Conservation (phyloP, 1,284 basidiomycete species). For the Xerocomus minutiporus region DNA sequence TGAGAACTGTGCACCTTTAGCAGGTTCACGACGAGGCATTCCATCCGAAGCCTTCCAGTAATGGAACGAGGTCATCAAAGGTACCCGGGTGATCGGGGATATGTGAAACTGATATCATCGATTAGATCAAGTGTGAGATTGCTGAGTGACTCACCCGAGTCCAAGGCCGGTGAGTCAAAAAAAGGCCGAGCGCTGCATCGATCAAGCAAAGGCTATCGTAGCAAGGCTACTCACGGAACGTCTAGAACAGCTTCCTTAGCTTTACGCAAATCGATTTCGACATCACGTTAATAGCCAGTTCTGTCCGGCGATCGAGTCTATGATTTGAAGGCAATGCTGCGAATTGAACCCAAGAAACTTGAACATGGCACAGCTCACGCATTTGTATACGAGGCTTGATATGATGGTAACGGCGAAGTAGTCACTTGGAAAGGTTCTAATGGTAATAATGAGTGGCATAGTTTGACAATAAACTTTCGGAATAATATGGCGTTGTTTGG, state of each 20-base stretch:
- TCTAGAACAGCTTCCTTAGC: neutral
- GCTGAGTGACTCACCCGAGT: neutral
- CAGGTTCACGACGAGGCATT: neutral
- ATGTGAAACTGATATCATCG: constrained; percentile 9
- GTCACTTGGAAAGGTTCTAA: neutral
- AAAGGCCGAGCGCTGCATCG: constrained; percentile 1
- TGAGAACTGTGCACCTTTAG: neutral
- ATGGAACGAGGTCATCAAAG: constrained; percentile 2
- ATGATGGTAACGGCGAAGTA: neutral
- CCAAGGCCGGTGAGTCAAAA: neutral
- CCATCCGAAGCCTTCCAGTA: neutral
- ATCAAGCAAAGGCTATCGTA: neutral
- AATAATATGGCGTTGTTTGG: constrained; percentile 17
- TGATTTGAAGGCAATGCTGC: neutral
- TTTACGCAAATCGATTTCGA: neutral
- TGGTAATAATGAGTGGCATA: too few species aligned
- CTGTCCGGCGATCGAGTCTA: neutral
- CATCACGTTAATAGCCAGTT: neutral
- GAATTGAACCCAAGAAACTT: neutral
- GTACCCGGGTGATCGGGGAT: constrained; percentile 5
- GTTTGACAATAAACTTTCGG: too few species aligned
- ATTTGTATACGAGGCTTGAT: neutral
- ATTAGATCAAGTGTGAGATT: neutral
- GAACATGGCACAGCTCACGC: neutral
- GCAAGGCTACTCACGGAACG: neutral